Percentiles rank a stretch among this genome's conserved stretches.
Evolutionary conservation across 768 basidiomycete genomes (phyloP).

Genomic region (Kwoniella dejecticola): DNA sequence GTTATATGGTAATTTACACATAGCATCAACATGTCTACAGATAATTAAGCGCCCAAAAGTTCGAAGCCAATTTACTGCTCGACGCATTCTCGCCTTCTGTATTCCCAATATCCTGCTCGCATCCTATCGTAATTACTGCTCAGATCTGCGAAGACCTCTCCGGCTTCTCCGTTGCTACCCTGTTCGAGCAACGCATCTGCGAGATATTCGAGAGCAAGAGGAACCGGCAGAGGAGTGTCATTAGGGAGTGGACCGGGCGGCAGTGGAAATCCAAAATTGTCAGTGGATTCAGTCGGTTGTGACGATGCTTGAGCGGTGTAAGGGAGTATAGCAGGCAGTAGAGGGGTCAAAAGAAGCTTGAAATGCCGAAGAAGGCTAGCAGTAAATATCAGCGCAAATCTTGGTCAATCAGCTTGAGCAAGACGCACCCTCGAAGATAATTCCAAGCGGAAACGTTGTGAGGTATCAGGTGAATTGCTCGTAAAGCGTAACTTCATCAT

Average conservation of each 20-base stretch:
- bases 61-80: slow-evolving; percentile 8
- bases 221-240: slow-evolving; percentile 75
- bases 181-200: slow-evolving; percentile 21
- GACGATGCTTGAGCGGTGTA: slow-evolving; percentile 59
- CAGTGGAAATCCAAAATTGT: slow-evolving; percentile 15
- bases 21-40: no score
- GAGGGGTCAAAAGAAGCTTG: slow-evolving; percentile 62
- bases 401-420: background rate
- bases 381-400: slow-evolving; percentile 12
- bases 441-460: slow-evolving; percentile 97
- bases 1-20: no score
- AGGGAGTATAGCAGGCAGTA: slow-evolving; percentile 66
- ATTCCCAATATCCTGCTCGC: slow-evolving; percentile 52
- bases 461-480: slow-evolving; percentile 79
- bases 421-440: slow-evolving; percentile 71
- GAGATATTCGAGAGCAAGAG: slow-evolving; percentile 60
- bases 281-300: slow-evolving; percentile 43
- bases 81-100: slow-evolving; percentile 30
- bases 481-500: slow-evolving; percentile 76
- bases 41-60: background rate
- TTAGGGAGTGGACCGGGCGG: slow-evolving; percentile 28
- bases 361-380: slow-evolving; percentile 63
- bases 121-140: slow-evolving; percentile 48
- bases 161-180: slow-evolving; percentile 26
- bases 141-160: slow-evolving; percentile 30